Percentiles rank a stretch among this genome's conserved stretches.
phyloP scores from a whole-genome alignment of 768 basidiomycete genomes.

The Calocybe gangraenosa region DNA sequence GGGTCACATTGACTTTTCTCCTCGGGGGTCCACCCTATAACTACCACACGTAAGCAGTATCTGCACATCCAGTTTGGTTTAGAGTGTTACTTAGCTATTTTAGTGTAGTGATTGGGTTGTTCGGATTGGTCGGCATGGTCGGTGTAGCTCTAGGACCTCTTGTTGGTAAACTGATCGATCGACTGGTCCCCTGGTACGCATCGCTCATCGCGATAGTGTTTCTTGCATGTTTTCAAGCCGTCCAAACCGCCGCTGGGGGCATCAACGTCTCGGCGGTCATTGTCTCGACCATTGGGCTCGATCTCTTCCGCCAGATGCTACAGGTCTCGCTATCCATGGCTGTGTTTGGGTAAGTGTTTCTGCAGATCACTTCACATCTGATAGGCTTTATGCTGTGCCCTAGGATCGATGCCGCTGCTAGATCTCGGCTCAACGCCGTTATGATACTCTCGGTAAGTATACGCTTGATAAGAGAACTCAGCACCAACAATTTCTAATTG shows the following conservation, averaged over 20 bases:
- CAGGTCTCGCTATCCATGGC: slow-evolving; percentile 64
- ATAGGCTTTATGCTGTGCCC: slow-evolving; percentile 1
- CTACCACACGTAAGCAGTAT: slow-evolving; percentile 58
- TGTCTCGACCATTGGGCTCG: slow-evolving; percentile 66
- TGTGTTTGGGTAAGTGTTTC: slow-evolving; percentile 49
- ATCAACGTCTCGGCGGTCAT: slow-evolving; percentile 68
- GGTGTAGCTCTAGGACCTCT: slow-evolving; percentile 69
- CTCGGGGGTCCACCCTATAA: slow-evolving; percentile 73
- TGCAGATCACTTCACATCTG: background rate
- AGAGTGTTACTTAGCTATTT: background rate
- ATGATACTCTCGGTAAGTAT: slow-evolving; percentile 1
- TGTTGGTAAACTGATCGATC: slow-evolving; percentile 65
- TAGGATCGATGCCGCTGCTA: slow-evolving; percentile 4
- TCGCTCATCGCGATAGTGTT: slow-evolving; percentile 50
- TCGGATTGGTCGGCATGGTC: slow-evolving; percentile 69
- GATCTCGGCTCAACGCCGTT: background rate
- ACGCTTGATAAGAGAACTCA: background rate
- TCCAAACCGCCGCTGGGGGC: slow-evolving; percentile 70
- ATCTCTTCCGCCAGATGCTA: slow-evolving; percentile 68
- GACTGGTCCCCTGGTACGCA: slow-evolving; percentile 74
- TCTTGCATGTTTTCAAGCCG: slow-evolving; percentile 48
- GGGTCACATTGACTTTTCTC: slow-evolving; percentile 80
- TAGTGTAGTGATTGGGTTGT: slow-evolving; percentile 61
- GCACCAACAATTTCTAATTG: background rate
- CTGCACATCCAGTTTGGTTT: background rate